phyloP scores from a whole-genome alignment of 2,329 filamentous ascomycete genomes.

The Aspergillus awamori region DNA sequence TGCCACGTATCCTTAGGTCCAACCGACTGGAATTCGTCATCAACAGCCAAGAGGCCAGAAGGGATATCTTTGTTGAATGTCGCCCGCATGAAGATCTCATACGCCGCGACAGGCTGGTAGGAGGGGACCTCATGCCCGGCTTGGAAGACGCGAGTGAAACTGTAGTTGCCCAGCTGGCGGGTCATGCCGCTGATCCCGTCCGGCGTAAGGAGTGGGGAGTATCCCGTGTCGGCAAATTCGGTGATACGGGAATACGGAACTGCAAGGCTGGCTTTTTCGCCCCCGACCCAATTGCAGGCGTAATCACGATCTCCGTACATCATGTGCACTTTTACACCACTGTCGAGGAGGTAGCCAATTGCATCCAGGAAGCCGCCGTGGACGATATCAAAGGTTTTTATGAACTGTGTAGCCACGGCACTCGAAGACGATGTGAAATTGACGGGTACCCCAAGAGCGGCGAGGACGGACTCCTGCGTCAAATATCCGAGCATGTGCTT shows the following conservation, averaged over 20 bases:
- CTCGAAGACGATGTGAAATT: conserved; percentile 53
- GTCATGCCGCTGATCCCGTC: conserved; percentile 33
- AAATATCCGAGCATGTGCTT: conserved; percentile 45
- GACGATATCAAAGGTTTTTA: conserved; percentile 40
- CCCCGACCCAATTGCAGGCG: conserved; percentile 57
- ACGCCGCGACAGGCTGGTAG: conserved; percentile 44
- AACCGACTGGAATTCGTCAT: neutral
- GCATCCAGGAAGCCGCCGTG: conserved; percentile 24
- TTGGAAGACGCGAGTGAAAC: conserved; percentile 44
- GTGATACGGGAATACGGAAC: conserved; percentile 46
- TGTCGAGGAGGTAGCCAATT: conserved; percentile 52
- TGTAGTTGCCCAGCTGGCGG: conserved; percentile 37
- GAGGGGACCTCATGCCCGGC: conserved; percentile 56
- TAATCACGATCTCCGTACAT: conserved; percentile 60
- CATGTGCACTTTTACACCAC: conserved; percentile 56
- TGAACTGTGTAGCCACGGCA: conserved; percentile 49
- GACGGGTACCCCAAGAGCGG: conserved; percentile 58
- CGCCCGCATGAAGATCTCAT: conserved; percentile 9
- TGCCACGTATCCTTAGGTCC: neutral
- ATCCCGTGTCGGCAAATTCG: conserved; percentile 28
- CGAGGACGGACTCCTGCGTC: conserved; percentile 56
- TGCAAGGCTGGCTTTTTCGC: conserved; percentile 51
- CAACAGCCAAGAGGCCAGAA: neutral
- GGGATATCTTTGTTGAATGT: conserved; percentile 3
- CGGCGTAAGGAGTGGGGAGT: conserved; percentile 30